Evolutionary conservation across 2,329 filamentous ascomycete species (phyloP).

Genomic region (Paraphoma chrysanthemicola): DNA sequence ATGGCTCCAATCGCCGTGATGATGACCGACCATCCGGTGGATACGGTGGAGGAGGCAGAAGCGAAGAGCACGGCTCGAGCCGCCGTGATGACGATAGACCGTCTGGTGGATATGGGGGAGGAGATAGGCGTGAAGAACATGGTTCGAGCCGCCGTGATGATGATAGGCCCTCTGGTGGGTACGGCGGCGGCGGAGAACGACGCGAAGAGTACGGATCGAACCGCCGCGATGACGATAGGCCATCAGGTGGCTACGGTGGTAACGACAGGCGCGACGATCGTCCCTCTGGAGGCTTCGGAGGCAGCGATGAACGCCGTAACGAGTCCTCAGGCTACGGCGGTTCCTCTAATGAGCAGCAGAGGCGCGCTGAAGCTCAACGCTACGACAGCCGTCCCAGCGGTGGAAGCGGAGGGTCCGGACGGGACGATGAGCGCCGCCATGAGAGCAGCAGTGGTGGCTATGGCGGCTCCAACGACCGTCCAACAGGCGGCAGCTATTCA

Average conservation of each 20-base stretch:
- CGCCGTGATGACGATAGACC: neutral
- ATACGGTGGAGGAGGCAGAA: neutral
- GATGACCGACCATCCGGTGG: conserved; percentile 16
- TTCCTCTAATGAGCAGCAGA: conserved; percentile 7
- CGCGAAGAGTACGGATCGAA: neutral
- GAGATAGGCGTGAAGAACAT: neutral
- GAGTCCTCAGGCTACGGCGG: conserved; percentile 2
- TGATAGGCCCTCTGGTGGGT: neutral
- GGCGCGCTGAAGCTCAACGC: conserved; percentile 13
- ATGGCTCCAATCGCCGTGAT: conserved; percentile 1
- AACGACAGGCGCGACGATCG: neutral
- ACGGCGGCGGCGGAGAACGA: neutral
- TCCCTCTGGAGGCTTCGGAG: conserved; percentile 5
- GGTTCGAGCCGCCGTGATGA: no score
- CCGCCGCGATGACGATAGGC: neutral
- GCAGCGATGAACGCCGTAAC: neutral
- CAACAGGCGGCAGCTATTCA: conserved; percentile 20
- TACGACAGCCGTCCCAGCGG: conserved; percentile 10
- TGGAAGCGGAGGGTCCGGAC: conserved; percentile 1
- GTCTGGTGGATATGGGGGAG: neutral
- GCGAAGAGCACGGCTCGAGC: neutral
- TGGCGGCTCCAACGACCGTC: conserved; percentile 25
- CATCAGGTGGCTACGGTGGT: neutral
- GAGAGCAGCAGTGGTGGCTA: conserved; percentile 11
- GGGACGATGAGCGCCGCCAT: conserved; percentile 16